Evolutionary conservation across 768 basidiomycete species (phyloP), one percentile per base, ranked within the genome.

Genomic region (Dictyophora rubrovolvata): DNA sequence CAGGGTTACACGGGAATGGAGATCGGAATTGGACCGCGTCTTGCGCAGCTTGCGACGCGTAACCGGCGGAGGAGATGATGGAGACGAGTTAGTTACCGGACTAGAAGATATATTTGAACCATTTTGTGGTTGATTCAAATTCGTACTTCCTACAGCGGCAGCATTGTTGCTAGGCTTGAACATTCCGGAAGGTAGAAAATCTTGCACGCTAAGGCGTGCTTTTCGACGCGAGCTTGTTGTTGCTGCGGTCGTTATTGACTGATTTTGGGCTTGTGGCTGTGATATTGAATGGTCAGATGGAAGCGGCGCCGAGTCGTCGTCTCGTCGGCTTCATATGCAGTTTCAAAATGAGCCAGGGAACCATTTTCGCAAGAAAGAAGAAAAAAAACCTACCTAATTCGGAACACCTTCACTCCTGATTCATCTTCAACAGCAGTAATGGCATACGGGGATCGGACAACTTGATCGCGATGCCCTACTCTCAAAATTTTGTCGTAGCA

Each of bases 401-500:
- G 85, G 71, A 76, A 90, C 77, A 87, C 81, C 68, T 79, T 77
- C 65, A 82, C 83, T 55, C 89, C 89, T 70, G 87, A 83, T 67
- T 89, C 87, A 67, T 88, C 90, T 52, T 86, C 78, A 65, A 87
- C 84, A 8, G 84, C 84, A n/a, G 88, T 90, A 65, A 89, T 87
- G 42, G 83, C 83, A 67, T 85, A 92, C 1, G 89, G 89, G 12
- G 88, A 90, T 33, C 85, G 81, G 11, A 83, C 75, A 61, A 81
- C 75, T 36, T 52, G 57, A 17, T 35, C 61, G 42, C 56, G 55
- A 65, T 79, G 77, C 16, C 81, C 78, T 33, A 91, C 86, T 12
- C 87, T 85, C 36, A 82, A 69, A 48, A 78, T 72, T 53, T 83
- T 79, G 68, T 93, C 90, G 66, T 86, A 88, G 28, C 80, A 77